These are phyloP conservation scores for Isabelozyma pseudorhagii DNA, from an alignment of 805 yeast genomes.

Conservation along the genomic window DNA sequence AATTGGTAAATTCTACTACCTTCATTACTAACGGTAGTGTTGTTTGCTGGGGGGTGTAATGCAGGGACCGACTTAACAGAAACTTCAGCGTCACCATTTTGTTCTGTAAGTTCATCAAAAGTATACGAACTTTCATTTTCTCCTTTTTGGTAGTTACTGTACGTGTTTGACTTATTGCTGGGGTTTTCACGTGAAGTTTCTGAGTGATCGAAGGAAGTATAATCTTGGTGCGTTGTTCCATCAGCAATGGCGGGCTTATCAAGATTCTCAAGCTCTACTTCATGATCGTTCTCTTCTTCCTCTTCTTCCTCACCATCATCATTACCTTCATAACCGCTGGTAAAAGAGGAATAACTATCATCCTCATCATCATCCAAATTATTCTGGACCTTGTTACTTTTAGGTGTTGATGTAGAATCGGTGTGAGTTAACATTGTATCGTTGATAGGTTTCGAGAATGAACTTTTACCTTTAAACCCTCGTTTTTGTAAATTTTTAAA, in stretches of 20 bases:
- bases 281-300: constrained; percentile 1
- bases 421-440: constrained; percentile 3
- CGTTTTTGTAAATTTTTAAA: constrained; percentile 36
- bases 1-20: background rate
- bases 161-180: background rate
- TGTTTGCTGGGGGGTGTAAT: background rate
- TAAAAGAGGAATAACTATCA: constrained; percentile 29
- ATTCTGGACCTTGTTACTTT: constrained; percentile 10
- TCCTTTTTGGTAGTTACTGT: constrained; percentile 10
- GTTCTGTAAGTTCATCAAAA: background rate
- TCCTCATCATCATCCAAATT: constrained; percentile 4
- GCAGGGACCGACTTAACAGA: background rate
- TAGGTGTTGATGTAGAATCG: constrained; percentile 41
- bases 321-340: constrained; percentile 26
- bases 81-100: background rate
- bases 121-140: background rate
- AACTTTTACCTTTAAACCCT: constrained; percentile 18
- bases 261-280: too few species aligned
- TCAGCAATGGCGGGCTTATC: background rate
- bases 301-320: constrained; percentile 6
- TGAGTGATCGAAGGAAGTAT: constrained; percentile 8
- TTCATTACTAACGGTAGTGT: background rate
- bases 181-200: background rate
- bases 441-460: constrained; percentile 1
- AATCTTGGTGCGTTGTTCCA: constrained; percentile 3